Evolutionary conservation across 768 basidiomycete species (phyloP).

Genomic region (Neoboletus subvelutipes): DNA sequence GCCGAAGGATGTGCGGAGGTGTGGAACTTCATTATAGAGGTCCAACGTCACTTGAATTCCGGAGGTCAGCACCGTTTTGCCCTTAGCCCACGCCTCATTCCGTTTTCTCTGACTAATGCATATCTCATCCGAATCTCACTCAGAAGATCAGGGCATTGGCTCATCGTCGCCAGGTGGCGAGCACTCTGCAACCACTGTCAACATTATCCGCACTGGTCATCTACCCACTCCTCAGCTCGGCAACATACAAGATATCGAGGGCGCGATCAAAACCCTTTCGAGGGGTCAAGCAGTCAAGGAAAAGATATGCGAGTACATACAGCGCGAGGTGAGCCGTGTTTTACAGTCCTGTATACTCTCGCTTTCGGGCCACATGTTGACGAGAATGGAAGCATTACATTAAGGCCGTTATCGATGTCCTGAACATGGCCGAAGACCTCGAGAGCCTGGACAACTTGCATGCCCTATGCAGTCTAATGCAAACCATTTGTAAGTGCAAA

Average conservation of each 20-base stretch:
- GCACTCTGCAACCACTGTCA: slow-evolving; percentile 55
- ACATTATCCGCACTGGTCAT: slow-evolving; percentile 68
- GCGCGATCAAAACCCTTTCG: slow-evolving; percentile 70
- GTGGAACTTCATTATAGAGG: slow-evolving; percentile 95
- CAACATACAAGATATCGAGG: slow-evolving; percentile 77
- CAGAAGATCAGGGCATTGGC: slow-evolving; percentile 47
- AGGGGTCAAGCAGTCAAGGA: slow-evolving; percentile 76
- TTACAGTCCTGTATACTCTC: not conserved
- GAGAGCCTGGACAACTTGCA: slow-evolving; percentile 91
- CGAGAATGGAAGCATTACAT: slow-evolving; percentile 69
- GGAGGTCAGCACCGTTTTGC: slow-evolving; percentile 46
- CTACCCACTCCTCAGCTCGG: slow-evolving; percentile 76
- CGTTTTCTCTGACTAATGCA: slow-evolving; percentile 13
- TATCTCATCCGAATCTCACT: slow-evolving; percentile 14
- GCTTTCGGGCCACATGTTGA: slow-evolving; percentile 1
- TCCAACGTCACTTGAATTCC: slow-evolving; percentile 78
- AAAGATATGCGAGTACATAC: slow-evolving; percentile 86
- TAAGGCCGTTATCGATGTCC: slow-evolving; percentile 78
- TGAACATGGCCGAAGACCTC: slow-evolving; percentile 88
- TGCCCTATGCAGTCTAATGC: slow-evolving; percentile 87
- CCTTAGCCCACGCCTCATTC: slow-evolving; percentile 19
- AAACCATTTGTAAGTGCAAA: slow-evolving; percentile 76
- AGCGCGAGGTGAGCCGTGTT: slow-evolving; percentile 63
- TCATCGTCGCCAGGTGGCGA: slow-evolving; percentile 70
- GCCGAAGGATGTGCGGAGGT: slow-evolving; percentile 93